Evolutionary conservation across 2,329 filamentous ascomycete species (phyloP), one percentile per base, ranked within the genome.

Genomic region (Alternaria conjuncta): DNA sequence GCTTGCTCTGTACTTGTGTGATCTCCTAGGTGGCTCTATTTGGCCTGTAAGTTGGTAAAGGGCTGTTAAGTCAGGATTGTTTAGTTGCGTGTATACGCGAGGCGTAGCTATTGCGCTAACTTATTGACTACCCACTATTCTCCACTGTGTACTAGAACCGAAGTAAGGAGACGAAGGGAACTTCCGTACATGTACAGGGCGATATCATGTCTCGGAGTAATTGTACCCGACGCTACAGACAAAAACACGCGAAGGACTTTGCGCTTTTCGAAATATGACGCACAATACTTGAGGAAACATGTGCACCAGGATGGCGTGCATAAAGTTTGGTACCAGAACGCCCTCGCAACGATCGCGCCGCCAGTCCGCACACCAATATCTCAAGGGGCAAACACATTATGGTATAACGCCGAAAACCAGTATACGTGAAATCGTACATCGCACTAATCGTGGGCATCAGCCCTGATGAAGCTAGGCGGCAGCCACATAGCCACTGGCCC

Each of bases 401-500:
- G 46, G 65, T 45, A 53, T 56, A 71, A 67, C 63, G 58, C 68
- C 65, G 49, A 57, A 66, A 65, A 67, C 56, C 47, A 53, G 60
- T 60, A 66, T 53, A 66, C 60, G 64, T 70, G 63, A 69, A 60
- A 66, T 54, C 64, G 60, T 60, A 65, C 59, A 62, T 32, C 49
- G 58, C 53, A 47, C 58, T 65, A 44, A 45, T 57, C 20, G 36
- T 60, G 28, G 30, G 53, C 61, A 53, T 63, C 61, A 61, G 67
- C 47, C 53, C 54, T 43, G 58, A 57, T 23, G 56, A 53, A 51
- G 59, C 63, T 56, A 63, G 63, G 47, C 36, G 55, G 45, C 47
- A 20, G 26, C 43, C 54, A 56, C 50, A 26, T 46, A 32, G 46
- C 20, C 30, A 56, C 13, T 56, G 53, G 54, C 61, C 59, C 55